Evolutionary conservation across 306 rosid species (phyloP).

Genomic region (Pyrus bretschneideri): DNA sequence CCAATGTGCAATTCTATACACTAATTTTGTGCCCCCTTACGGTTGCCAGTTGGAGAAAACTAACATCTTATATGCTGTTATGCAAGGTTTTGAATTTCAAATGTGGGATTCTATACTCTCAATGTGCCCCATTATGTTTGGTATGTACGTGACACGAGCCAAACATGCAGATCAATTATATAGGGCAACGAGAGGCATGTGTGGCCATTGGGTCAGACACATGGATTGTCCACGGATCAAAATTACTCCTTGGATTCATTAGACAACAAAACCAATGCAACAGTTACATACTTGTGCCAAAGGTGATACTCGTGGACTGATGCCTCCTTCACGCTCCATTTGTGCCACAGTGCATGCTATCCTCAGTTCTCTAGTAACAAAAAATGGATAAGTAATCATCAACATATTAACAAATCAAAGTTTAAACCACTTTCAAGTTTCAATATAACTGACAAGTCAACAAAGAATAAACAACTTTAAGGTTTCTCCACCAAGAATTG

Average conservation of each 20-base stretch:
- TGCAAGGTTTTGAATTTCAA: not conserved
- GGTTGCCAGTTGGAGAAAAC: not conserved
- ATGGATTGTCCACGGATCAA: not conserved
- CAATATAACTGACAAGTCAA: slow-evolving; percentile 7
- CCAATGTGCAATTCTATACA: not conserved
- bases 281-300: slow-evolving; percentile 69
- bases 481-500: slow-evolving; percentile 95
- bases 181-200: not conserved
- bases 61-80: not conserved
- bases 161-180: not conserved
- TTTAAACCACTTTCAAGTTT: not conserved
- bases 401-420: not conserved
- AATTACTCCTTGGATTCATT: not conserved
- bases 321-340: slow-evolving; percentile 98
- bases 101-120: not conserved
- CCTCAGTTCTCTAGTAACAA: slow-evolving; percentile 73
- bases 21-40: not conserved
- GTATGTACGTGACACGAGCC: not conserved
- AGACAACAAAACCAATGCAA: not conserved
- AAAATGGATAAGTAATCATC: slow-evolving; percentile 17
- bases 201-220: not conserved
- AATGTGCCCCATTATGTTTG: not conserved
- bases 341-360: slow-evolving; percentile 96
- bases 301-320: slow-evolving; percentile 90
- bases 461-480: slow-evolving; percentile 45